Evolutionary conservation across 179 eudicot species (phyloP).

Genomic region (Amaranthus tricolor): DNA sequence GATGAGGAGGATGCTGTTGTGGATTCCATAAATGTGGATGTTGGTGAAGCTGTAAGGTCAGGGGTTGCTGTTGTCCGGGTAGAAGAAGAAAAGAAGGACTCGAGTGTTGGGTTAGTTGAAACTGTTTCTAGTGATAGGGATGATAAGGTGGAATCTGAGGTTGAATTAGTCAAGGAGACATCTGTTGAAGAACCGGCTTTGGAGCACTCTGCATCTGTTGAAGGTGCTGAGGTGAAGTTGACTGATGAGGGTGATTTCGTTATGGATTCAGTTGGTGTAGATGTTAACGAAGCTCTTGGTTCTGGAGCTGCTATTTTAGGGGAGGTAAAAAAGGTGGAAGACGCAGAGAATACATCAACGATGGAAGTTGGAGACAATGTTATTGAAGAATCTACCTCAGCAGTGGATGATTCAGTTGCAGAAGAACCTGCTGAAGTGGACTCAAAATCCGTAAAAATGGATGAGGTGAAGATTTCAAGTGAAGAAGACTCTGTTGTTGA

Average conservation of each 20-base stretch:
- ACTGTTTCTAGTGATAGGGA: slow-evolving; percentile 24
- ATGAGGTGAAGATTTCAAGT: slow-evolving; percentile 24
- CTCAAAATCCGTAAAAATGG: slow-evolving; percentile 12
- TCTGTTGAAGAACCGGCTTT: slow-evolving; percentile 12
- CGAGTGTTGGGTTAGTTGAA: too few species aligned
- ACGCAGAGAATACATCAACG: too few species aligned
- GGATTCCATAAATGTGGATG: slow-evolving; percentile 32
- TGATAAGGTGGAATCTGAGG: slow-evolving; percentile 23
- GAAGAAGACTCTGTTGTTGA: slow-evolving; percentile 39
- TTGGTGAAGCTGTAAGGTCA: slow-evolving; percentile 28
- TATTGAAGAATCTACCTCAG: too few species aligned
- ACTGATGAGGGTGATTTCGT: slow-evolving; percentile 39
- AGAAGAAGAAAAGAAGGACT: too few species aligned
- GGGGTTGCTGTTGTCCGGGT: slow-evolving; percentile 26
- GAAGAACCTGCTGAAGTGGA: slow-evolving; percentile 16
- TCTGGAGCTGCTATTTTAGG: slow-evolving; percentile 34
- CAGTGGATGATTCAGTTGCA: slow-evolving; percentile 19
- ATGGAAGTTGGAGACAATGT: neutral
- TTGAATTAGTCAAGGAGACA: slow-evolving; percentile 6
- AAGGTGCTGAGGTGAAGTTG: slow-evolving; percentile 30
- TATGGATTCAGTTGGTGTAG: slow-evolving; percentile 42
- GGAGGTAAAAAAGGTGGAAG: slow-evolving; percentile 18
- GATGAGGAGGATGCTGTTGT: slow-evolving; percentile 40
- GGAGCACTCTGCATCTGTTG: slow-evolving; percentile 14
- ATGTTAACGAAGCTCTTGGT: slow-evolving; percentile 35